Evolutionary conservation across 2,329 filamentous ascomycete species (phyloP), one percentile per base, ranked within the genome.

Genomic region (Rutstroemia sydowiana): DNA sequence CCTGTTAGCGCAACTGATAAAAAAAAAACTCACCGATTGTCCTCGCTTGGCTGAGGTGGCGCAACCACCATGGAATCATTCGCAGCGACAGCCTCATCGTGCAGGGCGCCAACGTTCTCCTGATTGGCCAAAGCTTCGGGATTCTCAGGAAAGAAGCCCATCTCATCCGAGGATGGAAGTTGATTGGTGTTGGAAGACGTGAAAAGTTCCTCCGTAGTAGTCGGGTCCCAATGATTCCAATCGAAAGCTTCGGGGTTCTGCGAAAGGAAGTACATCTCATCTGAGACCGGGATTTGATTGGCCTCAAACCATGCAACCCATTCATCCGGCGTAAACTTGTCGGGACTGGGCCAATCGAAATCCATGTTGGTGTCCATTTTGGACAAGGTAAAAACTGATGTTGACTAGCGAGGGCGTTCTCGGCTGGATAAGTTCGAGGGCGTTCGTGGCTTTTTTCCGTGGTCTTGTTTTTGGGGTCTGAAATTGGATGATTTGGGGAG

Each of bases 1-100:
- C 50, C 54, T 47, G 51, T 54, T 54, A 56, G 54, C 54, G 43
- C 45, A 52, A 37, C 13, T 41, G 43, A n/a, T 45, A 55, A n/a
- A n/a, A n/a, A n/a, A n/a, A n/a, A n/a, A n/a, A 46, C 55, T 57
- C 52, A 57, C 55, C 39, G 37, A 20, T 30, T 26, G 40, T 51
- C 26, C 18, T 36, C 39, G 31, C 28, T 40, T 6, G 3, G 20
- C 39, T 42, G 39, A 13, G 14, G 10, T 14, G 11, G 34, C 10
- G 21, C 13, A 7, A 3, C 8, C 13, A 30, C 45, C 49, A 55
- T 28, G 53, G 40, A 54, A 45, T 54, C 45, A 31, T 36, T 21
- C 40, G 8, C 36, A 10, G 40, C 48, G 8, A n/a, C 39, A 28
- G 45, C 53, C 30, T 54, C 55, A 28, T 46, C 36, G 21, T 54